Percentiles rank a stretch among this genome's conserved stretches.
These are phyloP conservation scores for Plenodomus tracheiphilus DNA, from an alignment of 2,329 filamentous ascomycete species.

Conservation along the genomic window DNA sequence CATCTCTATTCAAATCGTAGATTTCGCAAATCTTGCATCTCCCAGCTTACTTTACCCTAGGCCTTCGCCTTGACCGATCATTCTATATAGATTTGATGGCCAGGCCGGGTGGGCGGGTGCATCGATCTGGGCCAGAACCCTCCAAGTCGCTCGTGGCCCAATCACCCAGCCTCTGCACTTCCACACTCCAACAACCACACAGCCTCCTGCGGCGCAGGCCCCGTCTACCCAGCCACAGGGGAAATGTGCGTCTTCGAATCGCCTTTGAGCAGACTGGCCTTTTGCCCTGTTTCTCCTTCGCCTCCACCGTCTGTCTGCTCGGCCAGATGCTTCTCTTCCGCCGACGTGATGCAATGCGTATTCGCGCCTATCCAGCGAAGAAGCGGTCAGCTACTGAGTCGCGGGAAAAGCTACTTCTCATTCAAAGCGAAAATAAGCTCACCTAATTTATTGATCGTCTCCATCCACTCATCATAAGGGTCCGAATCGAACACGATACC, in stretches of 20 bases:
- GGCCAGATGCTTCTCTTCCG: constrained; percentile 69
- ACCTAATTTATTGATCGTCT: constrained; percentile 95
- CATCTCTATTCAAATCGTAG: neutral
- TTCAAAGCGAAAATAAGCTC: constrained; percentile 16
- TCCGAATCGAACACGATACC: constrained; percentile 69
- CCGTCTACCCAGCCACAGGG: constrained; percentile 31
- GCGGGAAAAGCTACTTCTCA: neutral
- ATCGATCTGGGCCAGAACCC: neutral
- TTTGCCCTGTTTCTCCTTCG: constrained; percentile 3
- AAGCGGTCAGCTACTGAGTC: constrained; percentile 22
- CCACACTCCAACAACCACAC: neutral
- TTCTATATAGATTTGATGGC: neutral
- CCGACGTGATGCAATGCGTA: constrained; percentile 82
- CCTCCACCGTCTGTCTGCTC: constrained; percentile 44
- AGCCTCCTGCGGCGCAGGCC: constrained; percentile 27
- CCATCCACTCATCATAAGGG: constrained; percentile 86
- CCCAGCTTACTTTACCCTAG: neutral
- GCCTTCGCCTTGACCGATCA: constrained; percentile 1
- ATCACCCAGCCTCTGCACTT: neutral
- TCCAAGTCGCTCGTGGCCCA: neutral
- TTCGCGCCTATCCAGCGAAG: constrained; percentile 60
- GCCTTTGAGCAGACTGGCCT: constrained; percentile 10
- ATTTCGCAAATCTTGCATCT: neutral
- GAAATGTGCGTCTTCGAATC: constrained; percentile 29
- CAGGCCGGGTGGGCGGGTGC: neutral